Evolutionary conservation across 2,329 filamentous ascomycete species (phyloP).

Genomic region (Trichoderma asperellum): DNA sequence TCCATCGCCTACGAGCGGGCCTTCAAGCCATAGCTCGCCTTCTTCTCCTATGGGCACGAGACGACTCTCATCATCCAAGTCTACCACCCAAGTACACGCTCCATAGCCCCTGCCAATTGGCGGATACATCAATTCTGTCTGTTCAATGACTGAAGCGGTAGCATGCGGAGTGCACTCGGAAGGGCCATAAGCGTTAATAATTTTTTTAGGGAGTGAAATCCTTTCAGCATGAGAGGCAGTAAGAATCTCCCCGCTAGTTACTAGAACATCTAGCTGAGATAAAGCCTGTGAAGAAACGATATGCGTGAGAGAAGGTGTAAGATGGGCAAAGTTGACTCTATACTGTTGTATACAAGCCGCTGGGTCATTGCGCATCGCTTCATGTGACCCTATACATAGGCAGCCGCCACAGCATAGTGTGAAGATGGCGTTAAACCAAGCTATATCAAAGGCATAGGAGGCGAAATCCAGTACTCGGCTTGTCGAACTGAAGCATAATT

Average conservation of each 20-base stretch:
- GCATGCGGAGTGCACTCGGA: background rate
- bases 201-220: background rate
- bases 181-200: background rate
- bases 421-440: background rate
- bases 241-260: background rate
- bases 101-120: background rate
- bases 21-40: background rate
- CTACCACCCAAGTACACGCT: background rate
- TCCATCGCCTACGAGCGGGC: background rate
- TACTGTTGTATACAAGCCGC: background rate
- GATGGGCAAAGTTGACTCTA: background rate
- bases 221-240: background rate
- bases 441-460: background rate
- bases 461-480: background rate
- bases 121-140: background rate
- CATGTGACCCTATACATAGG: background rate
- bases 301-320: background rate
- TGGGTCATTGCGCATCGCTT: background rate
- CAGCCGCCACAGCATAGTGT: background rate
- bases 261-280: background rate
- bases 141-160: background rate
- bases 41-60: background rate
- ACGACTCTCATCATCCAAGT: background rate
- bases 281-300: background rate
- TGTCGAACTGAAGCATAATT: background rate